These are phyloP conservation scores for Hypoxylon sp. DNA, from an alignment of 2,329 filamentous ascomycete species.

Conservation along the genomic window DNA sequence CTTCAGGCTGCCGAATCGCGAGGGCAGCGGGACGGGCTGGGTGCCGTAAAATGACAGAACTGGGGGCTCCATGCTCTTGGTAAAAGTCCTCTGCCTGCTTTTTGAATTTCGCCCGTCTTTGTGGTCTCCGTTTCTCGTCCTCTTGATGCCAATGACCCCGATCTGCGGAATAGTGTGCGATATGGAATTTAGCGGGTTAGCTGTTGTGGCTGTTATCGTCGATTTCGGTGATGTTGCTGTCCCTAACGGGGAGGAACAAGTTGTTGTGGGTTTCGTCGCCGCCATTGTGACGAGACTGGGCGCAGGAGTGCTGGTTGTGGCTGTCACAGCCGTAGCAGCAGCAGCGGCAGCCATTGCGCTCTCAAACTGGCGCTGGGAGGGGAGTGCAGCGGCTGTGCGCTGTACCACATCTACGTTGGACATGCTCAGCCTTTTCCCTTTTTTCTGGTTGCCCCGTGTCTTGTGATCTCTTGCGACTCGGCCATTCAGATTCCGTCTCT, in stretches of 20 bases:
- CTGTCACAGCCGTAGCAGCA: conserved; percentile 22
- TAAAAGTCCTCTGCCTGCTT: conserved; percentile 43
- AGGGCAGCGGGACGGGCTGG: conserved; percentile 65
- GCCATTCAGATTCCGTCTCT: conserved; percentile 48
- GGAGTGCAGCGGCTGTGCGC: conserved; percentile 44
- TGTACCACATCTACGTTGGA: conserved; percentile 48
- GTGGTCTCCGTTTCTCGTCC: conserved; percentile 43
- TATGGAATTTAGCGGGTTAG: conserved; percentile 11
- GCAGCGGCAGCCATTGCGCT: conserved; percentile 42
- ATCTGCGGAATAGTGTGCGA: conserved; percentile 18
- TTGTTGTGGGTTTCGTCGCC: conserved; percentile 30
- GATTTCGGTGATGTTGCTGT: conserved; percentile 14
- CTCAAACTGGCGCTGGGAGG: conserved; percentile 41
- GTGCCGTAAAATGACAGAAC: conserved; percentile 65
- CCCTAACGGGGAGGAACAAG: conserved; percentile 17
- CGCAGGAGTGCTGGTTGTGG: conserved; percentile 20
- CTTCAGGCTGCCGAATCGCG: conserved; percentile 65
- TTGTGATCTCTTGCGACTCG: conserved; percentile 45
- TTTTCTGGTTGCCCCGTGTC: conserved; percentile 41
- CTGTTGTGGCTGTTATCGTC: conserved; percentile 18
- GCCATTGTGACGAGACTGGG: conserved; percentile 24
- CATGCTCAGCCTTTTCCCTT: conserved; percentile 41
- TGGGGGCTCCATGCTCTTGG: conserved; percentile 56
- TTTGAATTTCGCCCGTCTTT: conserved; percentile 45
- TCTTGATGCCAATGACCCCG: conserved; percentile 41